phyloP scores from a whole-genome alignment of 352 stramenopile genomes.

The Globisporangium abappressorium region DNA sequence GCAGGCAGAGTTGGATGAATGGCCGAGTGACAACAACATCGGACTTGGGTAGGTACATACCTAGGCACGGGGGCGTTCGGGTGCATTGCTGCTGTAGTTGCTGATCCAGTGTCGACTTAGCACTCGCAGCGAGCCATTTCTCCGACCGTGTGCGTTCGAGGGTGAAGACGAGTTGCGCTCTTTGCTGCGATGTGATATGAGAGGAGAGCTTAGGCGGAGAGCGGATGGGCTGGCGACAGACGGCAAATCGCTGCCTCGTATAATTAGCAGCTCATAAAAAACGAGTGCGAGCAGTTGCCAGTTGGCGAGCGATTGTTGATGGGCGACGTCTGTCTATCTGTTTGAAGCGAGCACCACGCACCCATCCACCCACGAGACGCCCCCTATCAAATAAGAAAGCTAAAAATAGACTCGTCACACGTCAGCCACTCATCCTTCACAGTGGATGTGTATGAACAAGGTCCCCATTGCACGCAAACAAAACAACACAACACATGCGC shows the following conservation, averaged over 20 bases:
- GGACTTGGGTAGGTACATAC: conserved; percentile 17
- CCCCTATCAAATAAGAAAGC: neutral
- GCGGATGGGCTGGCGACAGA: neutral
- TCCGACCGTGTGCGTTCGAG: neutral
- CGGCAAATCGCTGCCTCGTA: neutral
- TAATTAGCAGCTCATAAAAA: neutral
- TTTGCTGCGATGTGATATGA: neutral
- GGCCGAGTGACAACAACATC: neutral
- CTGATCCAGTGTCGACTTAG: conserved; percentile 2
- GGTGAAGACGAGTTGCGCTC: neutral
- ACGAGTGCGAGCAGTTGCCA: neutral
- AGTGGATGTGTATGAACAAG: neutral
- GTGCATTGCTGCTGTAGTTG: conserved; percentile 23
- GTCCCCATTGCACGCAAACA: neutral
- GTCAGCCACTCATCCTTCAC: neutral
- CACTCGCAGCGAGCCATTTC: conserved; percentile 2
- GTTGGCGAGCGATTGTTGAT: neutral
- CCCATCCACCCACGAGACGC: neutral
- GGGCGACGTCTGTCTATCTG: neutral
- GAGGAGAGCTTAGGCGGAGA: neutral
- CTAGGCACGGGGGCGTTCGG: conserved; percentile 33
- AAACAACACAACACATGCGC: neutral
- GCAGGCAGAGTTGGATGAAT: neutral
- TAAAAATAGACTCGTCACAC: neutral
- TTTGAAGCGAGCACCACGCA: neutral